These are phyloP conservation scores for Forsythia suspensa DNA, from an alignment of 257 asterid genomes.

Conservation along the genomic window DNA sequence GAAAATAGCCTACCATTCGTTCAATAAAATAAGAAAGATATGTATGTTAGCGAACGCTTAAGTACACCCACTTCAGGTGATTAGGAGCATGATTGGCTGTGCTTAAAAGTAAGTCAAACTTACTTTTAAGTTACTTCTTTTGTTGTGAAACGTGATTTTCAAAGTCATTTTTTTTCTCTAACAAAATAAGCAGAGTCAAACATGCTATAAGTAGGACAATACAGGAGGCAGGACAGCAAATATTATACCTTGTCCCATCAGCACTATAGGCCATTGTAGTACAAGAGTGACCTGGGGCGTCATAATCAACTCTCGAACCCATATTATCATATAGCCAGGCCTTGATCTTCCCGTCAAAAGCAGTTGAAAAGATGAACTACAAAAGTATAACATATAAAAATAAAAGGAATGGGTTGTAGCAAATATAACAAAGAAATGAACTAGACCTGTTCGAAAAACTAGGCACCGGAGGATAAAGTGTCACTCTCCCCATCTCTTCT, in stretches of 20 bases:
- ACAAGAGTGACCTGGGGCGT: constrained; percentile 65
- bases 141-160: neutral
- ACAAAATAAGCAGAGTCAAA: neutral
- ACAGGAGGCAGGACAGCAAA: constrained; percentile 13
- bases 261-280: constrained; percentile 66
- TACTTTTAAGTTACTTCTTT: neutral
- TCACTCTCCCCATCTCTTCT: neutral
- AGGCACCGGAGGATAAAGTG: neutral
- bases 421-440: neutral
- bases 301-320: constrained; percentile 61
- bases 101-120: neutral
- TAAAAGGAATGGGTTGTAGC: neutral
- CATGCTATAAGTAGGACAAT: neutral
- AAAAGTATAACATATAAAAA: constrained; percentile 9
- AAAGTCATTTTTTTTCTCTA: neutral
- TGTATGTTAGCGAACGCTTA: constrained; percentile 1
- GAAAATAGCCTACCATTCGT: constrained; percentile 54
- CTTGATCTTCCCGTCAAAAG: constrained; percentile 70
- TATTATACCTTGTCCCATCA: constrained; percentile 68
- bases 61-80: constrained; percentile 1
- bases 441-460: neutral
- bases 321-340: constrained; percentile 63
- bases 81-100: neutral
- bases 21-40: neutral
- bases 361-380: constrained; percentile 64